Base-by-base conservation (phyloP, 768 basidiomycete species). In the Hericium rajendrae region DNA sequence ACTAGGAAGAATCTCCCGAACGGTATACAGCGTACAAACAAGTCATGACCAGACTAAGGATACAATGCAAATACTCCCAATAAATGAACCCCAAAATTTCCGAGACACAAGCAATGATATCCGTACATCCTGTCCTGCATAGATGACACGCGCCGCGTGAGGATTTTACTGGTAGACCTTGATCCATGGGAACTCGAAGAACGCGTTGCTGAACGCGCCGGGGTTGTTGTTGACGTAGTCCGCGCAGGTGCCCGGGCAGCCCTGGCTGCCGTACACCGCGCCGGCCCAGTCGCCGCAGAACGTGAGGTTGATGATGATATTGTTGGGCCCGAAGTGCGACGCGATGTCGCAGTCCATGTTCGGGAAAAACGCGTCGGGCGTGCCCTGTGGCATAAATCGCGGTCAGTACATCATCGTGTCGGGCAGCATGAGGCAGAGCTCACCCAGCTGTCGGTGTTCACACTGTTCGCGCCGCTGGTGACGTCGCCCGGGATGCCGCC, bases 281-380 rank as follows among this genome's bases (percentile, higher is more conserved):
- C 57, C 57, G 12, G 57, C 57, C 43, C 51, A 58, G 41, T 60
- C 55, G 18, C 58, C 62, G 52, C 86, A 86, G 65, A 87, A 80
- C 2, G 84, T 82, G 57, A 86, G 74, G 62, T 88, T 82, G 62
- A 89, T 83, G 59, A 87, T 72, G 56, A 87, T 86, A 59, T 80
- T 82, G 64, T 86, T 78, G 1, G 73, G 59, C 10, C 75, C 71
- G 62, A 88, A 82, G 57, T 82, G 71, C 51, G 73, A 70, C 50
- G 72, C 59, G 48, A 91, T 74, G 59, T 84, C 70, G 65, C 87
- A 91, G 52, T 72, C 69, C 2, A 72, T 77, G 62, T 72, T 76
- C 10, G 85, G 85, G 71, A 86, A 89, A 65, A 72, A 75, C 20
- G 85, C 87, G 1, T 68, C 63, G 3, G 86, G 85, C 0, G 69